These are phyloP conservation scores for Chytriomyces sp. DNA, from an alignment of 192 early-diverging fungal genomes.

Conservation along the genomic window DNA sequence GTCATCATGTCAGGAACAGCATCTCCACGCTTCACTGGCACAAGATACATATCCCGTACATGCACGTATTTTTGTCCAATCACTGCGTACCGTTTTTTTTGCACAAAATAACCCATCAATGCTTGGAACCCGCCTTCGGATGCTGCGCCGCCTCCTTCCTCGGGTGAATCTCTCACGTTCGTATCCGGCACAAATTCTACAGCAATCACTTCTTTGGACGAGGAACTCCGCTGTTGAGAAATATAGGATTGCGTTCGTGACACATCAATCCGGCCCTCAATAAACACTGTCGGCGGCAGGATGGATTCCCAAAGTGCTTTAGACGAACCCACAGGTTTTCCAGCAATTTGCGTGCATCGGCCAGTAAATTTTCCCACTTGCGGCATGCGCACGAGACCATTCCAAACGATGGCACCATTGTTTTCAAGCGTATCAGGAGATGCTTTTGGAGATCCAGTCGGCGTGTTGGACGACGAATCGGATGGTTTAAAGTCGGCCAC, in stretches of 20 bases:
- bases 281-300: conserved; percentile 59
- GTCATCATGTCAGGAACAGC: conserved; percentile 62
- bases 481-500: not conserved
- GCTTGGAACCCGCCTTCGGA: conserved; percentile 49
- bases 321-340: conserved; percentile 44
- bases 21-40: conserved; percentile 62
- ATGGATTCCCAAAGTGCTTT: conserved; percentile 62
- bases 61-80: conserved; percentile 66
- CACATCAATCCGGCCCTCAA: conserved; percentile 70
- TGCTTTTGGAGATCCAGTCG: conserved; percentile 23
- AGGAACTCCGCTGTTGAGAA: conserved; percentile 52
- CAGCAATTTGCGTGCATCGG: conserved; percentile 64
- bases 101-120: conserved; percentile 69
- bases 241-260: conserved; percentile 63
- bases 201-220: conserved; percentile 66
- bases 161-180: not conserved
- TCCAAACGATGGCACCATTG: conserved; percentile 55
- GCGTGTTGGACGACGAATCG: conserved; percentile 21
- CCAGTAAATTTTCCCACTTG: conserved; percentile 67
- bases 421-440: not conserved
- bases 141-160: too few species aligned
- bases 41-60: conserved; percentile 79
- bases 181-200: conserved; percentile 58
- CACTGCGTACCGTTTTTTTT: conserved; percentile 67
- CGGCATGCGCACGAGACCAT: conserved; percentile 67